These are phyloP conservation scores for Allium cepa DNA, from an alignment of 106 monocot genomes.

Conservation along the genomic window DNA sequence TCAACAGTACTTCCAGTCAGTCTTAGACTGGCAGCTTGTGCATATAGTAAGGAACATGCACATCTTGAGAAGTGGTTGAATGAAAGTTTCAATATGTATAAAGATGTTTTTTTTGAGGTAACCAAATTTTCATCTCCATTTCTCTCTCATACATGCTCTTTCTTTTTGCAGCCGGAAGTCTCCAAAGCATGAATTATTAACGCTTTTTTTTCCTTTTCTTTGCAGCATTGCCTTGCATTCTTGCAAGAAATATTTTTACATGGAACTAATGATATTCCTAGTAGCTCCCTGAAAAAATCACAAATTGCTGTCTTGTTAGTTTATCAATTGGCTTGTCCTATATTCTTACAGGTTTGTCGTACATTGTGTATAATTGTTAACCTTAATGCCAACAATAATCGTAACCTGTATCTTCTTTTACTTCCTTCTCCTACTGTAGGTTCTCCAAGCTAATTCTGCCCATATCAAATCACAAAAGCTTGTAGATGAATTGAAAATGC, in stretches of 20 bases:
- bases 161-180: too few relatives aligned
- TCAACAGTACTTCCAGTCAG: constrained; percentile 55
- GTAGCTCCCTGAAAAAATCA: constrained; percentile 22
- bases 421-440: constrained; percentile 24
- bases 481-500: constrained; percentile 51
- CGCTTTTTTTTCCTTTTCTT: not conserved
- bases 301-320: constrained; percentile 18
- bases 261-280: constrained; percentile 24
- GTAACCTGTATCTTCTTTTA: too few relatives aligned
- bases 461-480: constrained; percentile 28
- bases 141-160: not conserved
- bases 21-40: constrained; percentile 63
- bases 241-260: constrained; percentile 32
- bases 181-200: too few relatives aligned
- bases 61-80: constrained; percentile 78
- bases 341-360: constrained; percentile 62
- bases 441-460: constrained; percentile 47
- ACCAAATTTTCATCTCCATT: not conserved
- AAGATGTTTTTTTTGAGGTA: constrained; percentile 84
- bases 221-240: constrained; percentile 67
- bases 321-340: constrained; percentile 36
- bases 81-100: constrained; percentile 52
- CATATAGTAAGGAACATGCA: constrained; percentile 48
- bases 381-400: too few relatives aligned
- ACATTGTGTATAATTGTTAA: not conserved